phyloP scores from a whole-genome alignment of 192 early-diverging fungal genomes.

The Phycomyces blakesleeanus region DNA sequence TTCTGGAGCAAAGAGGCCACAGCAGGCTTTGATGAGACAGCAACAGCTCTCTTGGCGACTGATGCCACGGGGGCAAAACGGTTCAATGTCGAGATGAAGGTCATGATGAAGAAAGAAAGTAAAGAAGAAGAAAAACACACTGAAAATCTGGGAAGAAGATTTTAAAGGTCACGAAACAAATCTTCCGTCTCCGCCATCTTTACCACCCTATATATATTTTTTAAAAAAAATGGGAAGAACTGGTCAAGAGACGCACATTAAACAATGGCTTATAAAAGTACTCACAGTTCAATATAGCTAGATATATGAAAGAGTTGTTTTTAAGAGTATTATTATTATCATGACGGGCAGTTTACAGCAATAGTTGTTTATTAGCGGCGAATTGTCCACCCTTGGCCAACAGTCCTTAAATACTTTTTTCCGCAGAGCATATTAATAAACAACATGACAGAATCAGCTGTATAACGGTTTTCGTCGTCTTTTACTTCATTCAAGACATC shows the following conservation, averaged over 20 bases:
- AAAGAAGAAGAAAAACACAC: conserved; percentile 17
- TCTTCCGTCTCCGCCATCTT: too few species aligned
- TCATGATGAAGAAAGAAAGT: conserved; percentile 19
- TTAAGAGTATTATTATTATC: too few species aligned
- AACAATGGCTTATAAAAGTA: too few species aligned
- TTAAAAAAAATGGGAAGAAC: too few species aligned
- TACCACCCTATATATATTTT: too few species aligned
- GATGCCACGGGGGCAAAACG: conserved; percentile 30
- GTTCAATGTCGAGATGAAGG: conserved; percentile 27
- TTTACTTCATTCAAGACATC: conserved; percentile 1
- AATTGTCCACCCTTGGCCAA: conserved; percentile 11
- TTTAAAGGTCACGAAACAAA: background rate
- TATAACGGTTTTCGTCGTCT: background rate
- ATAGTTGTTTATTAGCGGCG: background rate
- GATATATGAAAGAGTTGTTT: too few species aligned
- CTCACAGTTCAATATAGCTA: too few species aligned
- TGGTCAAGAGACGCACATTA: too few species aligned
- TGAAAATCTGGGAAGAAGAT: conserved; percentile 14
- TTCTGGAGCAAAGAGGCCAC: conserved; percentile 25
- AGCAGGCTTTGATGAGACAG: conserved; percentile 19
- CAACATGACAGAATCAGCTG: background rate
- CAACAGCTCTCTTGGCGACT: conserved; percentile 22
- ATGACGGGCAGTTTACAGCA: too few species aligned
- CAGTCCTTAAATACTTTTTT: conserved; percentile 2
- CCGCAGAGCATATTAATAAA: conserved; percentile 2